Percentiles rank a stretch among this genome's conserved stretches.
phyloP scores from a whole-genome alignment of 2,329 filamentous ascomycete species.

The Sarocladium oryzae region DNA sequence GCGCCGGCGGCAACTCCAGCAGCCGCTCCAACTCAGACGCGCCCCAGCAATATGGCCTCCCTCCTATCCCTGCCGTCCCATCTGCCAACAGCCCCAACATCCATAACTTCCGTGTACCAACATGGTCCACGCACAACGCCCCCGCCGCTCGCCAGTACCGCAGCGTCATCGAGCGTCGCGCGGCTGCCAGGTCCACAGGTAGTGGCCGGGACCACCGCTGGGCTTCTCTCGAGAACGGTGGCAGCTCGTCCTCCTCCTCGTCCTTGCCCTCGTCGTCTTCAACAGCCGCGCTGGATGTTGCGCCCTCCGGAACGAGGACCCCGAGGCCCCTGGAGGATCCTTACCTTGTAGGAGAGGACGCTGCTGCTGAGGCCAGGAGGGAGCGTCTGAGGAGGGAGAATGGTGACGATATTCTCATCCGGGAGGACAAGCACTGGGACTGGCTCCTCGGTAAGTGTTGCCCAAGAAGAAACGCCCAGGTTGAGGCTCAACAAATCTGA shows the following conservation, averaged over 20 bases:
- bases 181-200: conserved; percentile 24
- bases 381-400: conserved; percentile 52
- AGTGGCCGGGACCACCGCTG: not conserved
- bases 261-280: not conserved
- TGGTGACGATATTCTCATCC: conserved; percentile 46
- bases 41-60: conserved; percentile 35
- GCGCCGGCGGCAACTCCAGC: not conserved
- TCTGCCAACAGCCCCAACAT: conserved; percentile 35
- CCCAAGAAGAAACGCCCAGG: too few relatives aligned
- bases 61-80: conserved; percentile 39
- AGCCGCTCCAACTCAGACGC: conserved; percentile 11
- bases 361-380: conserved; percentile 49
- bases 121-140: conserved; percentile 50
- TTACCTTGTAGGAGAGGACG: conserved; percentile 59
- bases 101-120: conserved; percentile 48
- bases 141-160: conserved; percentile 56
- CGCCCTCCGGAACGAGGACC: not conserved
- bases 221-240: conserved; percentile 22
- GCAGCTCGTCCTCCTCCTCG: conserved; percentile 9
- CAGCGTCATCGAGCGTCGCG: conserved; percentile 57
- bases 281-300: not conserved
- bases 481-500: not conserved
- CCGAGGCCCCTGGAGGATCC: conserved; percentile 51
- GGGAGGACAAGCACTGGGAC: conserved; percentile 55
- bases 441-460: conserved; percentile 47